Base-by-base conservation (phyloP, 192 early-diverging fungal genomes). In the Coemansia sp. region DNA sequence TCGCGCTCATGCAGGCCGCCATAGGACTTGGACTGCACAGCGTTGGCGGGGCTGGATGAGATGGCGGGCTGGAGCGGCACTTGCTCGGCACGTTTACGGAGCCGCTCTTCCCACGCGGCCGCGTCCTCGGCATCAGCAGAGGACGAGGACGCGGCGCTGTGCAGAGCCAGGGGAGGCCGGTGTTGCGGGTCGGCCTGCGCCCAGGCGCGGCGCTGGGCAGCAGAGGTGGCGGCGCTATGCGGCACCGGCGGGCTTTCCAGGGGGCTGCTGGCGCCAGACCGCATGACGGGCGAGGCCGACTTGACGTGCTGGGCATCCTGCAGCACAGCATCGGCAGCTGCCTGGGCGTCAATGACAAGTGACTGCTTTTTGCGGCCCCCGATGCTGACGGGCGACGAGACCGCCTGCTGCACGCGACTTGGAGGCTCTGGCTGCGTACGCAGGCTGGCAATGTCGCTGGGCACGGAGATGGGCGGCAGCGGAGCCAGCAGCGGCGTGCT, bases 311-410 rank as follows among this genome's bases (percentile, higher is more conserved):
- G 59, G 6, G 59, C 40, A 5, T 40, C 63, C 35, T 63, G 64
- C 48, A 78, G 60, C 5, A 78, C 30, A 39, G 67, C 68, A 3
- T 37, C 39, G 46, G 64, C 71, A n/a, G 68, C 74, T n/a, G 60
- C 41, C 6, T 45, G 64, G 5, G 74, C 67, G 18, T 78, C 74
- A 0, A 68, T 39, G 0, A 78, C 68, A 15, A 78, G 68, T 19
- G 74, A 53, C 61, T 78, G 68, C 54, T 68, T 71, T 45, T 67
- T 67, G 53, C 58, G 68, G 8, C 74, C 74, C 23, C 74, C 74
- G 14, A 78, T 54, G 35, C 74, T 78, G 44, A 78, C 74, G 0
- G 74, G 74, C 26, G 74, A 78, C 19, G 67, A 44, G 12, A 51
- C 6, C 57, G 68, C 15, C 53, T 64, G 41, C 68, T 66, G 35